Conservation (phyloP, 2,329 filamentous ascomycete species). For the Microdochium trichocladiopsis region DNA sequence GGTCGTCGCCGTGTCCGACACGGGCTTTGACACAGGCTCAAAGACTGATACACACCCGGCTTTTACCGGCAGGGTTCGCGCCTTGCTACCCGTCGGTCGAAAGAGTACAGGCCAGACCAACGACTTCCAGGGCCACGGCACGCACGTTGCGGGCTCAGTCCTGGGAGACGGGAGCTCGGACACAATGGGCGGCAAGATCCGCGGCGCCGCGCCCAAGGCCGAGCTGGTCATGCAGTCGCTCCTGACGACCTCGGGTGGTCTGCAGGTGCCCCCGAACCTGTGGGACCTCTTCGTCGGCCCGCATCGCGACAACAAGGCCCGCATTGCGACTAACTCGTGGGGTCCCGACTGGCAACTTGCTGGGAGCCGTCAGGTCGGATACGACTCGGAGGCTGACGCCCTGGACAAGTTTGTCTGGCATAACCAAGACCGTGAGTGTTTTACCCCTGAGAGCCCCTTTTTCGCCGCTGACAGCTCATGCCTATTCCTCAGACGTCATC, state of each 20-base stretch:
- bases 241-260: neutral
- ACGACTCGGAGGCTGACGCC: neutral
- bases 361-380: neutral
- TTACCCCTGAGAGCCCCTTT: neutral
- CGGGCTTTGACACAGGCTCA: neutral
- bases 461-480: neutral
- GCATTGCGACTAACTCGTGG: neutral
- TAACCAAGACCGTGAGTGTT: neutral
- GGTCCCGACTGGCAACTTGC: neutral
- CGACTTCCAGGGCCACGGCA: neutral
- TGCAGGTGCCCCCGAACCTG: neutral
- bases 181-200: neutral
- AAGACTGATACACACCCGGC: neutral
- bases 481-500: neutral
- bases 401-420: neutral
- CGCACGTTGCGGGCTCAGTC: neutral
- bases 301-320: neutral
- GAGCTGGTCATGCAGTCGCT: neutral
- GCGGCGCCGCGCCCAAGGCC: neutral
- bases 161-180: neutral
- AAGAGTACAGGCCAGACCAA: neutral
- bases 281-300: neutral
- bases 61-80: neutral
- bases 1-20: neutral
- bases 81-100: neutral